Conservation (phyloP, 2,329 filamentous ascomycete species). For the Aureobasidium melanogenum region DNA sequence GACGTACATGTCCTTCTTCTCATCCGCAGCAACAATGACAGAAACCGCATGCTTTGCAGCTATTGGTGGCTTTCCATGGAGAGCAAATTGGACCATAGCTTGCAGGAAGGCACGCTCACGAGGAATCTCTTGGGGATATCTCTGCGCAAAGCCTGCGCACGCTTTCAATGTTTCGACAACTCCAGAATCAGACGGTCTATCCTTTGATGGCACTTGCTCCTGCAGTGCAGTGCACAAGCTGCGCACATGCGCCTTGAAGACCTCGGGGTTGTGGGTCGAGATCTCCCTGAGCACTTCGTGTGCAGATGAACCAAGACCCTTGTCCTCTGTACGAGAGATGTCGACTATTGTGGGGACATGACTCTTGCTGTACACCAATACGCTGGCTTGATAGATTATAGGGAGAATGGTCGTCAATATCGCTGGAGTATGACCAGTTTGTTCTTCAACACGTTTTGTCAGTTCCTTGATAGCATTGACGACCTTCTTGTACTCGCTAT, state of each 20-base stretch:
- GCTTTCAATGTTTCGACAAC: constrained; percentile 91
- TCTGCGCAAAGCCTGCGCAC: constrained; percentile 82
- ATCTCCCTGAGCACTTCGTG: constrained; percentile 90
- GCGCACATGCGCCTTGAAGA: constrained; percentile 87
- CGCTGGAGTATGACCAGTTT: constrained; percentile 46
- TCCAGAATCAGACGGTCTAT: constrained; percentile 57
- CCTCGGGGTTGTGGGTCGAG: constrained; percentile 75
- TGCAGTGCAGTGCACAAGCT: constrained; percentile 83
- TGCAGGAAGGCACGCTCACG: constrained; percentile 72
- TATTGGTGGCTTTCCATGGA: constrained; percentile 70
- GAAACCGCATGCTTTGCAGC: constrained; percentile 91
- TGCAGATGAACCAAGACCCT: constrained; percentile 66
- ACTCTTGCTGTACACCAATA: constrained; percentile 87
- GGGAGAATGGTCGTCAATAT: constrained; percentile 73
- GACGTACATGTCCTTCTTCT: constrained; percentile 75
- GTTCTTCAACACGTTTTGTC: constrained; percentile 66
- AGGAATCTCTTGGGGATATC: constrained; percentile 75
- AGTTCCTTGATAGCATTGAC: constrained; percentile 85
- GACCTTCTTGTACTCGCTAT: constrained; percentile 88
- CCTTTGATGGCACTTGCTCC: constrained; percentile 65
- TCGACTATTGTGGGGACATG: constrained; percentile 87
- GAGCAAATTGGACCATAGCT: constrained; percentile 71
- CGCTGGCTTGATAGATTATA: constrained; percentile 72
- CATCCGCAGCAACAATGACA: constrained; percentile 69
- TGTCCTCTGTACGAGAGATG: constrained; percentile 66